Percentiles rank a stretch among this genome's conserved stretches.
Conservation (phyloP, 176 grass and related monocot species). For the Aechmea fasciata region DNA sequence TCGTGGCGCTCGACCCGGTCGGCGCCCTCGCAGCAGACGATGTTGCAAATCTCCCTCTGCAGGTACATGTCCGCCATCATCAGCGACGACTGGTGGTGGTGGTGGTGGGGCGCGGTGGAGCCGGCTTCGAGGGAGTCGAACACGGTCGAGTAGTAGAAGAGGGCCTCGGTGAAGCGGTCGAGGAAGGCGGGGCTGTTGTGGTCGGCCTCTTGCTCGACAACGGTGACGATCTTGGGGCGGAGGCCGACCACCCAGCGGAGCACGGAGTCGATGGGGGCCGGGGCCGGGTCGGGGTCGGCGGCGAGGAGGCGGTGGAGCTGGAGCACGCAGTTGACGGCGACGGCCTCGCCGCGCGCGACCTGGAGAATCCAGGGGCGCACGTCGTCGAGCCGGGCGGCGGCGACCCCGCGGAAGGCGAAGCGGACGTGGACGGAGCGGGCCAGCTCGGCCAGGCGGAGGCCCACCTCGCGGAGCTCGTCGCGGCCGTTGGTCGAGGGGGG, state of each 20-base stretch:
- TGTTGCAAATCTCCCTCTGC: conserved; percentile 71
- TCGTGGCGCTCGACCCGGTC: conserved; percentile 84
- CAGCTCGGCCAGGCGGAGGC: conserved; percentile 68
- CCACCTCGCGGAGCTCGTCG: conserved; percentile 78
- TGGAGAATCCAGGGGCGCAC: conserved; percentile 86
- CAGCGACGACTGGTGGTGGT: conserved; percentile 23
- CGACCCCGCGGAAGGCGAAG: conserved; percentile 85
- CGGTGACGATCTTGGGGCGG: conserved; percentile 53
- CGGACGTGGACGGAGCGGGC: conserved; percentile 64
- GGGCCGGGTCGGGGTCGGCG: conserved; percentile 15
- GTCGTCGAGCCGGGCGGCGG: conserved; percentile 63
- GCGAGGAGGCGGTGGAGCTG: conserved; percentile 76
- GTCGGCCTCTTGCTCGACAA: conserved; percentile 89
- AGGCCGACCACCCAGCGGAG: conserved; percentile 46
- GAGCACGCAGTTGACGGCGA: conserved; percentile 81
- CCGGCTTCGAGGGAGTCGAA: conserved; percentile 78
- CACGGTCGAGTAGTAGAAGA: conserved; percentile 94
- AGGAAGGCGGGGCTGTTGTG: conserved; percentile 82
- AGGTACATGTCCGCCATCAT: conserved; percentile 57
- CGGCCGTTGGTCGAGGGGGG: conserved; percentile 52
- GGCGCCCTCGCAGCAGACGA: conserved; percentile 59
- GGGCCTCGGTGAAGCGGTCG: conserved; percentile 86
- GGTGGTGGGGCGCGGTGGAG: background rate
- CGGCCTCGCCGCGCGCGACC: conserved; percentile 47
- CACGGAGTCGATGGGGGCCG: conserved; percentile 52